These are phyloP conservation scores for Entomortierella parvispora DNA, from an alignment of 192 early-diverging fungal species.

Conservation along the genomic window DNA sequence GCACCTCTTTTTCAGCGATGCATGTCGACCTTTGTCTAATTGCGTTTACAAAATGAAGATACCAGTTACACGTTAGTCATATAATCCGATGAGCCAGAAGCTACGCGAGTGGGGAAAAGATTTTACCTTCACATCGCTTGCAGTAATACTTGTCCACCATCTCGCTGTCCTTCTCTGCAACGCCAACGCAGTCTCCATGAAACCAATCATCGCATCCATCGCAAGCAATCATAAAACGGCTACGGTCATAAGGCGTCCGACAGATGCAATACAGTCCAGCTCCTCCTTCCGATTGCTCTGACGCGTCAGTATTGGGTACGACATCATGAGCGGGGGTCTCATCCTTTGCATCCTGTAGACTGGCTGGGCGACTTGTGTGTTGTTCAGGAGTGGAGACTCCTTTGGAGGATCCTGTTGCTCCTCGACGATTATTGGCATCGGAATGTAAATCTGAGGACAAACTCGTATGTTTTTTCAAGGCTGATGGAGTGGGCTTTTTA, in stretches of 20 bases:
- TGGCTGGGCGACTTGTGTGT: too few relatives aligned
- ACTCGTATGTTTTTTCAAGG: too few relatives aligned
- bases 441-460: background rate
- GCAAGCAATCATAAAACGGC: conserved; percentile 79
- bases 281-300: background rate
- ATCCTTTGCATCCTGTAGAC: background rate
- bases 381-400: too few relatives aligned
- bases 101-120: too few relatives aligned
- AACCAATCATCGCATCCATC: conserved; percentile 82
- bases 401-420: too few relatives aligned
- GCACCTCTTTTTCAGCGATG: conserved; percentile 60
- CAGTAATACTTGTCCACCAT: conserved; percentile 74
- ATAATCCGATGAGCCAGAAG: too few relatives aligned
- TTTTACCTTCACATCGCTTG: conserved; percentile 65
- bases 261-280: conserved; percentile 71
- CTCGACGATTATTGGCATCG: background rate
- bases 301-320: background rate
- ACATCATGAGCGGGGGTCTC: background rate
- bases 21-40: conserved; percentile 58
- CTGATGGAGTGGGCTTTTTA: too few relatives aligned
- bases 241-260: conserved; percentile 60
- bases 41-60: background rate
- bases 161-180: conserved; percentile 63
- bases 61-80: too few relatives aligned
- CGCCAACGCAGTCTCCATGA: conserved; percentile 78